Conservation (phyloP, 495 filamentous ascomycete species). For the Penicillium argentinense region DNA sequence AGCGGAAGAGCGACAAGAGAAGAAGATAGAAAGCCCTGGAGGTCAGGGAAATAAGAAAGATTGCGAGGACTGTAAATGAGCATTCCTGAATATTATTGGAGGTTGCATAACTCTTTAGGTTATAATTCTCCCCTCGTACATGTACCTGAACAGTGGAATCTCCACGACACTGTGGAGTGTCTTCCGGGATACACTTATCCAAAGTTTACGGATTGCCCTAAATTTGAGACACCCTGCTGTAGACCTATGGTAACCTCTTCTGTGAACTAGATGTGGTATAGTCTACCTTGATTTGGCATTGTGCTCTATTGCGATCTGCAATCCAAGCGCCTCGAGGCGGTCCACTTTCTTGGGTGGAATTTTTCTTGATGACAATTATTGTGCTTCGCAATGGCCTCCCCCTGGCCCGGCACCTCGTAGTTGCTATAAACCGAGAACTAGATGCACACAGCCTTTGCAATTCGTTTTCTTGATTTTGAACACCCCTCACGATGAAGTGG, state of each 20-base stretch:
- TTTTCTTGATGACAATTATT: slow-evolving; percentile 1
- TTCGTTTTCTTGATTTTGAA: neutral
- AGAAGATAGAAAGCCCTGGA: slow-evolving; percentile 6
- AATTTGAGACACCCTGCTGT: neutral
- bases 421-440: slow-evolving; percentile 2
- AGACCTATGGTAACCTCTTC: no score
- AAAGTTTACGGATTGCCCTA: neutral
- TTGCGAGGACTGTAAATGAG: slow-evolving; percentile 50
- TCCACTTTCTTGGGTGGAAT: neutral
- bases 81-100: no score
- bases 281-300: neutral
- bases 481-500: neutral
- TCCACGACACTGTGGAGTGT: no score
- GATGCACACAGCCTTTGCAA: no score
- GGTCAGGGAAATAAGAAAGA: slow-evolving; percentile 15
- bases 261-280: no score
- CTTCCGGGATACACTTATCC: no score
- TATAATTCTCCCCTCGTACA: no score
- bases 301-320: neutral
- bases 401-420: no score
- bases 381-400: neutral
- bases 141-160: no score
- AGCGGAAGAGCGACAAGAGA: slow-evolving; percentile 12
- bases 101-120: no score
- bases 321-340: no score